Evolutionary conservation across 169 alveolate species (phyloP), one percentile per base, ranked within the genome.

Genomic region (Plasmodium gallinaceum): DNA sequence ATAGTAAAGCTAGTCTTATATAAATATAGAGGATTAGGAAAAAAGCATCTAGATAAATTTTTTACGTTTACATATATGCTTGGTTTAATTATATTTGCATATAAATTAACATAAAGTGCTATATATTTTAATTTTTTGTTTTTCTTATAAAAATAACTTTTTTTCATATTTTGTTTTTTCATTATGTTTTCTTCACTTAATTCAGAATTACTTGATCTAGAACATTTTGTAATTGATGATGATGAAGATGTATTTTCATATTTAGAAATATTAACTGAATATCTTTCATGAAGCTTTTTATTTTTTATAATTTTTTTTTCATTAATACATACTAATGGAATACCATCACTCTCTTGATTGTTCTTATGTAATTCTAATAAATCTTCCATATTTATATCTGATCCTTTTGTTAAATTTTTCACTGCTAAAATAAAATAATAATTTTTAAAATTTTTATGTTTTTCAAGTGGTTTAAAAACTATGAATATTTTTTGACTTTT

Each of bases 41-140:
- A 52, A 80, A 80, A 60, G 26, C 48, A 66, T 24, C 66, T 54
- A 20, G 62, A 51, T 72, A 68, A 39, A 7, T 80, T 68, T 18
- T 80, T 69, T 24, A 45, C 42, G 37, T 80, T 80, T 65, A 80
- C n/a, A 54, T 80, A 16, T 66, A 80, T 24, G 22, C 14, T 80
- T 45, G 90, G 90, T 58, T 80, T 58, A 80, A 80, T 60, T 65
- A 80, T 80, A 62, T 80, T 80, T 32, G 90, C 90, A 48, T 80
- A 62, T 45, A 80, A 46, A 80, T 66, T 16, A 62, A 80, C 68
- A 10, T 48, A 80, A 8, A 80, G 39, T 16, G 62, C 48, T 24
- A 80, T 26, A 57, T 6, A 80, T 20, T 65, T 68, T 68, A 20
- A 66, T 68, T 66, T 80, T 72, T 52, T 80, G n/a, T 68, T 69